Evolutionary conservation across 2,329 filamentous ascomycete species (phyloP), one percentile per base, ranked within the genome.

Genomic region (Epicoccum sorghinum): DNA sequence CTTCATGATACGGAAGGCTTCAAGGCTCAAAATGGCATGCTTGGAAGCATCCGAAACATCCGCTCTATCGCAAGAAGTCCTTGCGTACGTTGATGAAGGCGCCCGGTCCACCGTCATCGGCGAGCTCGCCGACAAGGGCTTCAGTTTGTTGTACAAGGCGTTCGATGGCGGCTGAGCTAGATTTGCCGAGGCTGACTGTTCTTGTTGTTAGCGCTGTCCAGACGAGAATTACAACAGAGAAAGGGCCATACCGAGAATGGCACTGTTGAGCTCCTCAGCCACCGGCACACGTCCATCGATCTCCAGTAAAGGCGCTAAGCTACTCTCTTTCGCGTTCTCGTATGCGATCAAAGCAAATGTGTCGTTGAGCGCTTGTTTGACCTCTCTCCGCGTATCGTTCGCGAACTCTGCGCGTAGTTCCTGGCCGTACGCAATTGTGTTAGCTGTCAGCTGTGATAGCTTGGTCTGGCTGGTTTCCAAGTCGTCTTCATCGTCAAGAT

Each of bases 301-400:
- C 66, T 96, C 90, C 52, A 99, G 79, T 55, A 97, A 78, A 68
- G 91, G 88, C 13, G 88, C 87, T 54, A 97, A 83, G 55, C 89
- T 85, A 58, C 90, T 91, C 62, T 87, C 86, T 13, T 89, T 81
- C 0, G 93, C 90, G 68, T 97, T 90, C 32, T 85, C 78, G 68
- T 98, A 99, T 1, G 93, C 93, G 60, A 98, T 84, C 49, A 97
- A 79, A 6, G 91, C 89, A 76, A 95, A 96, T 1, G 96, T 93
- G 60, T 96, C 91, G 55, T 87, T 83, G 23, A 99, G 82, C 38
- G 89, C 84, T 62, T 88, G 88, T 66, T 83, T 83, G 8, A 93
- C 83, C 64, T 93, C 89, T 44, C 82, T 83, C 43, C 89, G 82
- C 13, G 83, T 80, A 64, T 96, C 90, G 36, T 84, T 82, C 39